A percentile compares a stretch with the other conserved stretches of the same genome.
Conservation (phyloP, 1,139 yeast species). For the Candida tropicalis region DNA sequence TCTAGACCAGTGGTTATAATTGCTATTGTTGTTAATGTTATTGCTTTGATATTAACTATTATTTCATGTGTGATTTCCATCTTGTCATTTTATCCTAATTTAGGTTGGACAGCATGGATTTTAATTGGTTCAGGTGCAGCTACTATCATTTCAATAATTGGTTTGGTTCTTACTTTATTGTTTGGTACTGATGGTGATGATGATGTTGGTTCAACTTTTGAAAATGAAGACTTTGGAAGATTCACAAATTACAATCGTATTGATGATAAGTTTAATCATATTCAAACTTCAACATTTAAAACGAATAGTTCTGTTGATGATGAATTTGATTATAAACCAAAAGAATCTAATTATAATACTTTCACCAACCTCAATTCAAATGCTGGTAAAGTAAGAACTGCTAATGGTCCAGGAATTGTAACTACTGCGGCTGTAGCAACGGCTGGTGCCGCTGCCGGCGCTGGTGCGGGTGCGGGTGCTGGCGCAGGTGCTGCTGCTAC, state of each 20-base stretch:
- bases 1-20: constrained; percentile 22
- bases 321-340: constrained; percentile 31
- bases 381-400: neutral
- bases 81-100: constrained; percentile 61
- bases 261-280: constrained; percentile 17
- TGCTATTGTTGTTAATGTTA: constrained; percentile 33
- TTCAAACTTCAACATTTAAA: constrained; percentile 16
- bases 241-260: constrained; percentile 12
- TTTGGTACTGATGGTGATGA: constrained; percentile 24
- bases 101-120: constrained; percentile 72
- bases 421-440: neutral
- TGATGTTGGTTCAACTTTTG: constrained; percentile 21
- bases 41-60: constrained; percentile 55
- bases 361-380: neutral
- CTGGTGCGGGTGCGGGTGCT: constrained; percentile 7
- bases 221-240: constrained; percentile 10
- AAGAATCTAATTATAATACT: constrained; percentile 1
- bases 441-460: neutral
- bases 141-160: constrained; percentile 39
- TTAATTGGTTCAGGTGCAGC: constrained; percentile 66
- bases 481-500: constrained; percentile 6
- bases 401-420: neutral
- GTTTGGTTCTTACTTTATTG: constrained; percentile 27
- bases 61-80: constrained; percentile 56
- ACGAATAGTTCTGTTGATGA: constrained; percentile 25